Evolutionary conservation across 2,329 filamentous ascomycete species (phyloP).

Genomic region (Hawksworthiomyces lignivorus): DNA sequence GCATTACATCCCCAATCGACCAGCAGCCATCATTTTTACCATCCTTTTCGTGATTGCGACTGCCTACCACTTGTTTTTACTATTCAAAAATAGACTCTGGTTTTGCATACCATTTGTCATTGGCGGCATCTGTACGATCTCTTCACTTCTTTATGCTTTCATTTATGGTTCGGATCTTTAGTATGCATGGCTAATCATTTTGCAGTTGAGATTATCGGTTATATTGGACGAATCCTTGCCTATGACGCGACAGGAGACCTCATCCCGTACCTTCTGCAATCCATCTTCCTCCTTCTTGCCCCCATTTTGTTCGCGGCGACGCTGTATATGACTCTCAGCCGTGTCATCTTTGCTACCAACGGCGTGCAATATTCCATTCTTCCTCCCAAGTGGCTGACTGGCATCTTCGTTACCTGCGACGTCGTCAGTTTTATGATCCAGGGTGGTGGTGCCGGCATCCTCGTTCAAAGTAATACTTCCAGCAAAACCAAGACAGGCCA

Average conservation of each 20-base stretch:
- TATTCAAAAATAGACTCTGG: conserved; percentile 3
- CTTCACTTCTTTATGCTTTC: too few species aligned
- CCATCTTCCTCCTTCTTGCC: conserved; percentile 36
- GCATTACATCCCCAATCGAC: conserved; percentile 4
- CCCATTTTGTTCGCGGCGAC: conserved; percentile 41
- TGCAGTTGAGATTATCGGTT: conserved; percentile 11
- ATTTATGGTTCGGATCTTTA: too few species aligned
- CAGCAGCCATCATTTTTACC: not conserved
- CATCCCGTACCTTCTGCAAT: conserved; percentile 33
- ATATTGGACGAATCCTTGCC: conserved; percentile 16
- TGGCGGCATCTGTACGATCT: conserved; percentile 13
- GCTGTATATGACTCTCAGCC: conserved; percentile 43
- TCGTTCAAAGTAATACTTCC: not conserved
- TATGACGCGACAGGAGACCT: conserved; percentile 24
- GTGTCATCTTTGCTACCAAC: conserved; percentile 32
- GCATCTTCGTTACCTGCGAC: conserved; percentile 48
- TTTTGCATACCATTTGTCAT: conserved; percentile 12
- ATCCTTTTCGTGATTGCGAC: not conserved
- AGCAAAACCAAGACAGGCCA: conserved; percentile 33
- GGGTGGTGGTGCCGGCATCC: conserved; percentile 28
- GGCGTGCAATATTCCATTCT: too few species aligned
- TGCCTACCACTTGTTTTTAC: not conserved
- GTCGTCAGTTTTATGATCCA: conserved; percentile 45
- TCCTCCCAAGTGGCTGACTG: conserved; percentile 49
- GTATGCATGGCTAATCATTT: too few species aligned